Evolutionary conservation across 495 filamentous ascomycete genomes (phyloP).

Genomic region (Sordaria brevicollis): DNA sequence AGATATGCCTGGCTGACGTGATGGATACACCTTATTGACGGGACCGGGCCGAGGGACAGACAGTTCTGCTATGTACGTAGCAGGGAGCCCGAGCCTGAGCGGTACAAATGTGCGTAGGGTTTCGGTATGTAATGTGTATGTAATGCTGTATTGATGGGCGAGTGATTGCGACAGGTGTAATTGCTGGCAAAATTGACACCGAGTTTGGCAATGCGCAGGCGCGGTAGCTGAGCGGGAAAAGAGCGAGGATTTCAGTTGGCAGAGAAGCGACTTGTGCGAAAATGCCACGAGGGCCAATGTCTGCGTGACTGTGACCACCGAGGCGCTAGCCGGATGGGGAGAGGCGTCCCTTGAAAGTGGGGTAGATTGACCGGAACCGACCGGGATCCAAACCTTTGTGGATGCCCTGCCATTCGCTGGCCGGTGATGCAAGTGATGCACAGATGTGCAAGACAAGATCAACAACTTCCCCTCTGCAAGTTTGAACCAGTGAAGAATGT

Average conservation of each 20-base stretch:
- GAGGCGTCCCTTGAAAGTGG: background rate
- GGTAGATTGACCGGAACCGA: background rate
- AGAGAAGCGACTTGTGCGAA: conserved; percentile 7
- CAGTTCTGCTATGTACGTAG: background rate
- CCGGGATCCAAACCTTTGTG: background rate
- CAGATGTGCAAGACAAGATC: background rate
- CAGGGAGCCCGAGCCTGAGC: background rate
- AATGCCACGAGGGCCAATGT: conserved; percentile 13
- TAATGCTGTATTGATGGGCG: background rate
- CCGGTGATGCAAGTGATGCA: background rate
- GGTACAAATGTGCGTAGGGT: background rate
- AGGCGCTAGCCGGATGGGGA: background rate
- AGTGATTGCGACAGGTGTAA: background rate
- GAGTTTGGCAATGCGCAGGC: background rate
- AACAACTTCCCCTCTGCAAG: too few species aligned
- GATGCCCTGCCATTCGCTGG: background rate
- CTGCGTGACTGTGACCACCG: conserved; percentile 1
- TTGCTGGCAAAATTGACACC: background rate
- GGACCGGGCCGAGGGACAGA: background rate
- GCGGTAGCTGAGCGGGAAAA: conserved; percentile 1
- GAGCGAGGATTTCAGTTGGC: background rate
- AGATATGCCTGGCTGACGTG: background rate
- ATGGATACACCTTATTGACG: background rate
- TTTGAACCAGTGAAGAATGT: too few species aligned
- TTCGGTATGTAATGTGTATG: background rate